Evolutionary conservation across 768 basidiomycete genomes (phyloP).

Genomic region (Auriscalpium microsporum): DNA sequence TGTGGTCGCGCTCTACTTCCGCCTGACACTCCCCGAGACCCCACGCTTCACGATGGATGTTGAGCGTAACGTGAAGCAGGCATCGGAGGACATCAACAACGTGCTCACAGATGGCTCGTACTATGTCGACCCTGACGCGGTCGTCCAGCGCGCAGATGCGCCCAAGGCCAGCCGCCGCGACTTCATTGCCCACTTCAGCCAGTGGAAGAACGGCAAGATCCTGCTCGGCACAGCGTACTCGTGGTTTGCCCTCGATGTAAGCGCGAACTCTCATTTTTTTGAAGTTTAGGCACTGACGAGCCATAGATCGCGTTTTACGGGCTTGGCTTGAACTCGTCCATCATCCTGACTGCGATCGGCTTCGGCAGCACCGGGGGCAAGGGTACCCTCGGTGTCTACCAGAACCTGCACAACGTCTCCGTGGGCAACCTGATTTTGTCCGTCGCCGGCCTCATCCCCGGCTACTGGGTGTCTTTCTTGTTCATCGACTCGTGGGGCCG

Average conservation of each 20-base stretch:
- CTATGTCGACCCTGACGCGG: constrained; percentile 45
- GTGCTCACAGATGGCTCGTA: constrained; percentile 46
- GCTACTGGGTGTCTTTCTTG: constrained; percentile 59
- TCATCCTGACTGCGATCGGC: constrained; percentile 67
- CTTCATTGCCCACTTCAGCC: constrained; percentile 58
- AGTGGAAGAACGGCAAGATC: constrained; percentile 74
- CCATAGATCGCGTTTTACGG: constrained; percentile 79
- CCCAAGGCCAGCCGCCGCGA: constrained; percentile 64
- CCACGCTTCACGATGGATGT: constrained; percentile 92
- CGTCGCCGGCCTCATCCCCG: constrained; percentile 73
- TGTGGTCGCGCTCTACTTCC: constrained; percentile 79
- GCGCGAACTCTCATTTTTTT: constrained; percentile 28
- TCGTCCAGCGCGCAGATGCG: constrained; percentile 51
- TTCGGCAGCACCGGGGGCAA: constrained; percentile 43
- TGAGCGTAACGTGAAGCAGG: constrained; percentile 74
- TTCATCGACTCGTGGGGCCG: constrained; percentile 75
- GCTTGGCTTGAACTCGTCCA: constrained; percentile 74
- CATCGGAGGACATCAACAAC: constrained; percentile 60
- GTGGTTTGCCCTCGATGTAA: constrained; percentile 82
- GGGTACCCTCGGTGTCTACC: constrained; percentile 32
- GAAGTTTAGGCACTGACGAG: not conserved
- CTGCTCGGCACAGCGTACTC: constrained; percentile 72
- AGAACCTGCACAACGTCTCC: constrained; percentile 53
- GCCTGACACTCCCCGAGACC: constrained; percentile 87
- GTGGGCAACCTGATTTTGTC: constrained; percentile 74